Conservation (phyloP, 345 rosid species). For the Murraya koenigii region DNA sequence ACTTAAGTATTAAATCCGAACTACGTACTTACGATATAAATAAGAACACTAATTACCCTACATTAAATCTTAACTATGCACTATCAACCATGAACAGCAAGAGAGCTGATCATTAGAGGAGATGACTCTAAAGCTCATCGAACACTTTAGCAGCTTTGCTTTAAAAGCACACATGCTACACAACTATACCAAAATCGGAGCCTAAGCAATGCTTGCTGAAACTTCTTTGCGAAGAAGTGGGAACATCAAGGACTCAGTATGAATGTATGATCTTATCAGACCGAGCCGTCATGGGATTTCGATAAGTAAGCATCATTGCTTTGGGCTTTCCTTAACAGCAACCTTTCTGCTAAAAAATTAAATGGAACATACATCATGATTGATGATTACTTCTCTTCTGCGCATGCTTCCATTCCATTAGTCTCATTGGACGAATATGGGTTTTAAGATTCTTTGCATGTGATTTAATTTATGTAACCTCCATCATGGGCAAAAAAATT, state of each 20-base stretch:
- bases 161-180: too few relatives aligned
- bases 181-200: too few relatives aligned
- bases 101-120: too few relatives aligned
- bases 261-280: not conserved
- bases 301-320: not conserved
- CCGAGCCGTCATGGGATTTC: not conserved
- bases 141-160: too few relatives aligned
- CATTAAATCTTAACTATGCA: too few relatives aligned
- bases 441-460: slow-evolving; percentile 15
- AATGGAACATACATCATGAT: slow-evolving; percentile 8
- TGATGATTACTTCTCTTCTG: slow-evolving; percentile 35
- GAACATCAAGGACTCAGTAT: not conserved
- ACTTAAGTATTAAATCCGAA: too few relatives aligned
- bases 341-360: slow-evolving; percentile 20
- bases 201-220: too few relatives aligned
- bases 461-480: not conserved
- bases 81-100: too few relatives aligned
- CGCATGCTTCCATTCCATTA: slow-evolving; percentile 34
- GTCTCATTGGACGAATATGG: slow-evolving; percentile 11
- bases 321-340: not conserved
- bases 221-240: too few relatives aligned
- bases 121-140: too few relatives aligned
- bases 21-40: too few relatives aligned
- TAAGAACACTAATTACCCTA: too few relatives aligned
- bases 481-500: not conserved